phyloP scores from a whole-genome alignment of 2,329 filamentous ascomycete species.

The Botrytis aclada region DNA sequence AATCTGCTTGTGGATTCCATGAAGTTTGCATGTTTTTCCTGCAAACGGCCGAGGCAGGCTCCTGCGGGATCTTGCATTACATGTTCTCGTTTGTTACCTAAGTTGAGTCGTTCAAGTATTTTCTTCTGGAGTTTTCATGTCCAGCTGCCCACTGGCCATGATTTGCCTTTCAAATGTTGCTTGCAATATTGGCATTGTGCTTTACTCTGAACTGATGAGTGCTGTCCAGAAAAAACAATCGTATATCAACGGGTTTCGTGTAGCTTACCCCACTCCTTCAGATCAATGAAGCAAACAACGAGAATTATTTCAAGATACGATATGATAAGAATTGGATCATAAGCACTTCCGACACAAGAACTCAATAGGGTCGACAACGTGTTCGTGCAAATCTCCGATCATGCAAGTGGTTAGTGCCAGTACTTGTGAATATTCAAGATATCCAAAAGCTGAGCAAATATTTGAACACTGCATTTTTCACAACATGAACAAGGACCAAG shows the following conservation, averaged over 20 bases:
- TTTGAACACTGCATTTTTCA: conserved; percentile 18
- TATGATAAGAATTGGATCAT: not conserved
- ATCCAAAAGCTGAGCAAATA: conserved; percentile 7
- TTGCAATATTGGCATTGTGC: not conserved
- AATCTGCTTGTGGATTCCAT: not conserved
- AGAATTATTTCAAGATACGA: not conserved
- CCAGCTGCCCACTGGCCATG: not conserved
- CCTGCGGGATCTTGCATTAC: conserved; percentile 12
- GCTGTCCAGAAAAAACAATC: not conserved
- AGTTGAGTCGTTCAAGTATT: not conserved
- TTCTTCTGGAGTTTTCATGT: not conserved
- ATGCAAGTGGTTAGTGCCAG: not conserved
- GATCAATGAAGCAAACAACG: not conserved
- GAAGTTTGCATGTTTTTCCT: conserved; percentile 16
- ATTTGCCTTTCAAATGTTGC: not conserved
- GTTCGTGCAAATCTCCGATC: not conserved
- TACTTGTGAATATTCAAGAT: not conserved
- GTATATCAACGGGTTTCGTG: not conserved
- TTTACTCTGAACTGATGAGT: not conserved
- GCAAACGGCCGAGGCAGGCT: conserved; percentile 1
- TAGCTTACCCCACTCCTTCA: not conserved
- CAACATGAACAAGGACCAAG: conserved; percentile 8
- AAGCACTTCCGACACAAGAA: not conserved
- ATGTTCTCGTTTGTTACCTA: conserved; percentile 11
- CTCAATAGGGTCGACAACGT: not conserved